phyloP scores from a whole-genome alignment of 176 grass and related monocot species.

The sorghum (Sorghum bicolor) region DNA sequence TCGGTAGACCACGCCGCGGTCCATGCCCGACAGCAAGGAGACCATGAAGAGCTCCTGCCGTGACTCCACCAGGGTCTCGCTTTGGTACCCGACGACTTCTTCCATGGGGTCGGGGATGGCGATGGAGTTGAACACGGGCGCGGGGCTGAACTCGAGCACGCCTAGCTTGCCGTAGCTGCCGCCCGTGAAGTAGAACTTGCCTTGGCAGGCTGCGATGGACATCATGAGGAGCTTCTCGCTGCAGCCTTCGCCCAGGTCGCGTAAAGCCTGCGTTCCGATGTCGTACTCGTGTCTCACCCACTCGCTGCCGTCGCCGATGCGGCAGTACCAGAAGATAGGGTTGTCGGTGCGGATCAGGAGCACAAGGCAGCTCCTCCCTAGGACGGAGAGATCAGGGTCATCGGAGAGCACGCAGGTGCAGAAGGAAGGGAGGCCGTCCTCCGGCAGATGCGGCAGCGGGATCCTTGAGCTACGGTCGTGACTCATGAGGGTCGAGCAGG shows the following conservation, averaged over 20 bases:
- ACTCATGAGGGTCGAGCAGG: neutral
- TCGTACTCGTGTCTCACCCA: conserved; percentile 6
- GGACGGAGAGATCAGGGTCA: neutral
- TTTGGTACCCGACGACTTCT: neutral
- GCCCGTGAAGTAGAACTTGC: neutral
- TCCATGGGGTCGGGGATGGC: neutral
- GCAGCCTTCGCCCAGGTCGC: neutral
- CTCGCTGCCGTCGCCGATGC: neutral
- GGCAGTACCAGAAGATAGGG: neutral
- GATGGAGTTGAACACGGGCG: neutral
- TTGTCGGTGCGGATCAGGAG: neutral
- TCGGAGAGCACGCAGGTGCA: conserved; percentile 5
- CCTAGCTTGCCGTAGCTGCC: neutral
- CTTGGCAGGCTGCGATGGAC: neutral
- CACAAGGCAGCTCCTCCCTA: neutral
- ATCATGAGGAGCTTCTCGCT: neutral
- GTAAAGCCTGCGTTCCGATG: neutral
- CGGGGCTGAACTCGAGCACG: neutral
- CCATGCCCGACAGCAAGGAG: neutral
- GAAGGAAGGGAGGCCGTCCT: neutral
- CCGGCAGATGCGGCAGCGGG: neutral
- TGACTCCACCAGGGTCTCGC: neutral
- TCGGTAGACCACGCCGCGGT: neutral
- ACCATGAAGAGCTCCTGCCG: neutral
- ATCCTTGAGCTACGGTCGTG: neutral